Base-by-base conservation (phyloP, 495 filamentous ascomycete species). In the Hyaloscypha bicolor region DNA sequence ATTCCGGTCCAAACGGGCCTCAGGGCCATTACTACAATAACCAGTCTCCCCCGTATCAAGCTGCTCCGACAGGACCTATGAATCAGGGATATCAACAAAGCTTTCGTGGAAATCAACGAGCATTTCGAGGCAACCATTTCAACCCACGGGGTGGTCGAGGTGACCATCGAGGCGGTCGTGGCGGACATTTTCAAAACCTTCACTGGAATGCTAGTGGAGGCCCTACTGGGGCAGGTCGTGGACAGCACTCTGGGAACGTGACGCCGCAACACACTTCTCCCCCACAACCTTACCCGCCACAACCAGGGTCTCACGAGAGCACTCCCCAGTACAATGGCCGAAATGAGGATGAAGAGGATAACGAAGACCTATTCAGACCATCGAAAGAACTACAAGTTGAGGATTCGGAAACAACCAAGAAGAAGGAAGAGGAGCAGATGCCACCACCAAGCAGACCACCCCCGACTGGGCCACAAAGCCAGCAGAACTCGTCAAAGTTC, bases 331-430 rank as follows among this genome's bases (percentile, higher is more conserved):
- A 75, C 37, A 59, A 61, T 14, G 60, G 62, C 33, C 60, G 55
- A 37, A 12, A 12, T 9, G 59, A 63, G 29, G 60, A 68, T n/a
- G 59, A 68, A 37, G 80, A 79, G 39, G 88, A 90, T 29, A 81
- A 79, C 64, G 85, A 90, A 31, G 85, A 87, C 73, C 79, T 85
- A n/a, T 85, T 88, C 72, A 77, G 86, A 65, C 85, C 83, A 16
- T 81, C 87, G 2, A 88, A 90, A 62, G 88, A 90, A 70, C 72
- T 86, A 16, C 86, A 87, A 60, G 81, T 82, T 32, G 90, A 91
- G 72, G 87, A 91, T 71, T 78, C 87, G 67, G 75, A 77, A 19
- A 67, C 76, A 12, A 79, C 79, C 31, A 76, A 81, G 62, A 82
- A 80, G 6, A 73, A 80, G 8, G 79, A 79, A 45, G 73, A 76